Evolutionary conservation across 306 rosid genomes (phyloP), one percentile per base, ranked within the genome.

Genomic region (Vicia faba): DNA sequence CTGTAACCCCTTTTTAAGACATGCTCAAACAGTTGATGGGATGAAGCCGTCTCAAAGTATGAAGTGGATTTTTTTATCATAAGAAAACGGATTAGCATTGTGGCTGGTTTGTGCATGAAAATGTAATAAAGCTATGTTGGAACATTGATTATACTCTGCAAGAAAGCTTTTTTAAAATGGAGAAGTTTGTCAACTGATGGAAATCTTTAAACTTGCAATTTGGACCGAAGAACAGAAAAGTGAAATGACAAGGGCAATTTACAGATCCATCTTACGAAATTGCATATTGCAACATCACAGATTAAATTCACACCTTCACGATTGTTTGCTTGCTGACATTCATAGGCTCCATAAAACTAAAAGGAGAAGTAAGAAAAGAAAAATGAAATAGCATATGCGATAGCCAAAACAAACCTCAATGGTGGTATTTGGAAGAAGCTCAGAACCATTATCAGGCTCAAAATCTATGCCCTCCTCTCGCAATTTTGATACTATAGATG

Each of bases 391-490:
- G 71, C 46, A 40, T 8, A 4, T 36, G 61, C 48, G 45, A 10
- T 20, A 41, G 64, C 56, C 53, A 67, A 69, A 51, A 80, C 80
- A 69, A 51, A 93, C 98, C 97, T 88, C 96, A 46, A 89, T 66
- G 1, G 84, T 56, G 66, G 80, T 84, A 51, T 76, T 61, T 57
- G 98, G 96, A 83, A 93, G 89, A 68, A 93, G 84, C 79, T 93
- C 97, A 13, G 89, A 93, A 73, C 98, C 97, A 79, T 75, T 86
- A 81, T 93, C 98, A 38, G 87, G 82, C 92, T 86, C 98, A 62
- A 83, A 93, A 53, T 74, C 79, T 76, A 89, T 78, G 76, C 84
- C 88, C 75, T 86, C 90, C 26, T 86, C 88, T 7, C 97, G 95
- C 78, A 89, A 78, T 76, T 81, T 89, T 11, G 83, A 81, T 44